phyloP scores from a whole-genome alignment of 1,284 basidiomycete genomes.

The Phellopilus nigrolimitatus region DNA sequence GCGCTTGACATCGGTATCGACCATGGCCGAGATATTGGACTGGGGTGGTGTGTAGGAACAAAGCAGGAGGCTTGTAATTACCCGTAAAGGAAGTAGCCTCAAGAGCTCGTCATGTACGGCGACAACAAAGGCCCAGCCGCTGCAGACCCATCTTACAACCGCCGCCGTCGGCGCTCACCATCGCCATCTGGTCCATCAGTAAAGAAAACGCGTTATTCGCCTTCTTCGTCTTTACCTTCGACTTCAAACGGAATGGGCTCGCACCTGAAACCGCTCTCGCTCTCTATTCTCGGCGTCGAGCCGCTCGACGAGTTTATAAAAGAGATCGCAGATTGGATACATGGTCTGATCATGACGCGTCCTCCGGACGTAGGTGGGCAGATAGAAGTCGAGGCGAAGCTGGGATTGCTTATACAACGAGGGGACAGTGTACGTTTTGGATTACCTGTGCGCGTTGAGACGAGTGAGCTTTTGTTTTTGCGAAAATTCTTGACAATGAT shows the following conservation, averaged over 20 bases:
- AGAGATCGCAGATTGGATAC: slow-evolving; percentile 88
- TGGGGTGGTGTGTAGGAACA: neutral
- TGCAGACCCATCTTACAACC: neutral
- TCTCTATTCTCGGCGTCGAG: slow-evolving; percentile 88
- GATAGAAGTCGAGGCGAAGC: slow-evolving; percentile 90
- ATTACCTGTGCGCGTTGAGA: slow-evolving; percentile 81
- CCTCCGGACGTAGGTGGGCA: slow-evolving; percentile 38
- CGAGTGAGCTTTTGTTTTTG: no score
- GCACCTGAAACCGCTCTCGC: slow-evolving; percentile 52
- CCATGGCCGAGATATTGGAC: no score
- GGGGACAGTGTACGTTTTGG: slow-evolving; percentile 50
- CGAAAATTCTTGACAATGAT: no score
- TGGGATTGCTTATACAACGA: slow-evolving; percentile 75
- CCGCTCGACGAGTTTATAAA: slow-evolving; percentile 93
- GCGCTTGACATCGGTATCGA: neutral
- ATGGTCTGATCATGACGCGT: slow-evolving; percentile 57
- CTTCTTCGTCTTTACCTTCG: slow-evolving; percentile 32
- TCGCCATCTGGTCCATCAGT: slow-evolving; percentile 2
- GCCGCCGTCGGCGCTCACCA: slow-evolving; percentile 11
- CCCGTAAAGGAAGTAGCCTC: slow-evolving; percentile 2
- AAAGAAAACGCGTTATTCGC: slow-evolving; percentile 23
- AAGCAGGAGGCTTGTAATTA: neutral
- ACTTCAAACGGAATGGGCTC: slow-evolving; percentile 33
- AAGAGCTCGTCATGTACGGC: no score
- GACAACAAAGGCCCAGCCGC: neutral